phyloP scores from a whole-genome alignment of 2,329 filamentous ascomycete genomes.

The Pseudocercospora fijiensis region DNA sequence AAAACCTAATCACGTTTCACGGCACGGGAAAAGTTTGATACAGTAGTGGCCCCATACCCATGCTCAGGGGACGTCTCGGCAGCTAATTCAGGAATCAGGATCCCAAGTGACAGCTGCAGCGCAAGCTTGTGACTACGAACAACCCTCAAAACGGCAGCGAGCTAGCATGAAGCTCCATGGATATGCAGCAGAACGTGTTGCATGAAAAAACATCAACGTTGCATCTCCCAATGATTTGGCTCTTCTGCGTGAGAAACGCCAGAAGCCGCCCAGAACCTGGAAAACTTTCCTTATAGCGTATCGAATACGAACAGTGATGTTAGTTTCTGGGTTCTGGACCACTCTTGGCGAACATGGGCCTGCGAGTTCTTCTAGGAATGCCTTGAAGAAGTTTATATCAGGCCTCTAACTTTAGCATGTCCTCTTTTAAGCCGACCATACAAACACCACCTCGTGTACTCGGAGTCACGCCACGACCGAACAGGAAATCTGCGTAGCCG shows the following conservation, averaged over 20 bases:
- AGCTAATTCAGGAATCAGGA: not conserved
- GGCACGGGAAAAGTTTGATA: not conserved
- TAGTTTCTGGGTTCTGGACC: not conserved
- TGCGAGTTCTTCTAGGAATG: not conserved
- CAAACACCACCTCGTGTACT: not conserved
- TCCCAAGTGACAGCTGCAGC: not conserved
- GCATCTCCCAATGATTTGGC: not conserved
- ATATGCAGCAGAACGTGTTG: not conserved
- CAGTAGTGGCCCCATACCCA: not conserved
- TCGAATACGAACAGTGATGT: not conserved
- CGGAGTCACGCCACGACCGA: conserved; percentile 3
- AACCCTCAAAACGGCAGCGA: not conserved
- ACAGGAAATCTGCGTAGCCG: not conserved
- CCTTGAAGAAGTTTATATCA: not conserved
- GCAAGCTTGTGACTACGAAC: not conserved
- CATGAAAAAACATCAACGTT: not conserved
- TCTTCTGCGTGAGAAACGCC: not conserved
- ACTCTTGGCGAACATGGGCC: not conserved
- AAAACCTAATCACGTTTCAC: conserved; percentile 6
- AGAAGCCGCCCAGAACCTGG: not conserved
- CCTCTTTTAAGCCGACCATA: not conserved
- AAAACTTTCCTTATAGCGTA: not conserved
- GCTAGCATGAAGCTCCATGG: not conserved
- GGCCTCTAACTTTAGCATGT: conserved; percentile 1
- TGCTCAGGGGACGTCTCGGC: not conserved